Conservation (phyloP, 129 eudicot species). For the sunflower (Helianthus annuus) region HanXRQr2.0-SUNRISE NC_035439.2:126594133-126594632, state of each 20-base stretch:
- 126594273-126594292: neutral
- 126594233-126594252: constrained; percentile 83
- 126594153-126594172: constrained; percentile 68
- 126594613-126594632: no score
- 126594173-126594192: constrained; percentile 88
- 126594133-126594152: neutral
- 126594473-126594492: neutral
- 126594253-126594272: constrained; percentile 44
- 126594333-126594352: constrained; percentile 4
- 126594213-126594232: constrained; percentile 85
- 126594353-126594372: neutral
- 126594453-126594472: neutral
- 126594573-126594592: neutral
- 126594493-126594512: neutral
- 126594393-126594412: neutral
- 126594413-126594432: neutral
- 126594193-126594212: constrained; percentile 86
- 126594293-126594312: neutral
- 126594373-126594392: neutral
- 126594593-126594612: neutral
- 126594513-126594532: constrained; percentile 5
- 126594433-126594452: constrained; percentile 4
- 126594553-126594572: neutral
- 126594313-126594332: constrained; percentile 6
- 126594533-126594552: neutral